Evolutionary conservation across 768 basidiomycete genomes (phyloP), one percentile per base, ranked within the genome.

Genomic region (Leccinum uliginosum): DNA sequence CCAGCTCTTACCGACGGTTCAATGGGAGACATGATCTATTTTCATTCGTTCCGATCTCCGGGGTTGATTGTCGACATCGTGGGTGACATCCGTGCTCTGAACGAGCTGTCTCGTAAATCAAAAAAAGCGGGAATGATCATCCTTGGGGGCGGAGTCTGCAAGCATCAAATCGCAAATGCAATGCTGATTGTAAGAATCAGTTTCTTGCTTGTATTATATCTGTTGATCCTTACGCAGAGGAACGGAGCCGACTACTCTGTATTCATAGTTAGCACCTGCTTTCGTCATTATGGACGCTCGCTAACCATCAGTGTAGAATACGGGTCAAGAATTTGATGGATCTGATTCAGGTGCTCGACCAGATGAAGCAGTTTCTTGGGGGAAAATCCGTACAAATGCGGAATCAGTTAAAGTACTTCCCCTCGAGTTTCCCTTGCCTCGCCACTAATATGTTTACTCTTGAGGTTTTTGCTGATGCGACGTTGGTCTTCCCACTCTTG

Each of bases 121-220:
- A 85, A 83, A 55, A 95, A 93, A 74, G 97, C 97, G 19, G 97
- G 97, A 2, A 98, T 98, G 95, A 93, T 99, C 63, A 85, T 99
- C 53, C 83, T 98, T 12, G 97, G 97, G 8, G 97, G 97, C 3
- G 97, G 97, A 1, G 94, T 99, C 10, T 98, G 95, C 77, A 99
- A 99, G 71, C 97, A 99, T 70, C 97, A 99, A 69, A 97, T 99
- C 55, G 96, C 96, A n/a, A 99, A 99, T 68, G 94, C 96, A 2
- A 98, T 99, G 97, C 77, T 99, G 23, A 97, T 99, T 68, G 96
- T 98, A 72, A 73, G 82, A 38, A 23, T 62, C 23, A 11, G 46
- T 45, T 9, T 8, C 58, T 54, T 53, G 12, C 45, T 45, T 40
- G 49, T 15, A 54, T 51, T 38, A 17, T 26, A 15, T 30, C 40